A percentile compares a stretch with the other conserved stretches of the same genome.
Conservation (phyloP, 2,329 filamentous ascomycete genomes). For the Colletotrichum karsti region DNA sequence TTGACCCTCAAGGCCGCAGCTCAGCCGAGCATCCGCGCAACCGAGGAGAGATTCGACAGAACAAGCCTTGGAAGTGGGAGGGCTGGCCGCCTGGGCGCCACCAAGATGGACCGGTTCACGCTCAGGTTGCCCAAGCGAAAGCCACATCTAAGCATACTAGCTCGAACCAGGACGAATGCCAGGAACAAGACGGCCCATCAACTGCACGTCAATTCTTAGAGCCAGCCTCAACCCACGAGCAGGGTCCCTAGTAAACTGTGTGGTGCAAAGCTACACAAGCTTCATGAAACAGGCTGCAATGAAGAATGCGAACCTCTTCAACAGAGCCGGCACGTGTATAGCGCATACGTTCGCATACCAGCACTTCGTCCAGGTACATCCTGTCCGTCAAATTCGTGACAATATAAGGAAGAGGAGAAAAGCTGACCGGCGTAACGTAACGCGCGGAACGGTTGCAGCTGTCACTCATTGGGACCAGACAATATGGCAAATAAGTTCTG, state of each 20-base stretch:
- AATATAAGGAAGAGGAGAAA: background rate
- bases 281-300: background rate
- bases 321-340: background rate
- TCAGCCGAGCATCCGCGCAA: slow-evolving; percentile 11
- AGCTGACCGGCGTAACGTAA: slow-evolving; percentile 13
- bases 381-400: background rate
- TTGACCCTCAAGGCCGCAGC: background rate
- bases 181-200: background rate
- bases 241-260: background rate
- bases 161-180: background rate
- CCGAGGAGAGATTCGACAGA: background rate
- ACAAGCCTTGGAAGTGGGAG: background rate
- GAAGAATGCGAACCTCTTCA: background rate
- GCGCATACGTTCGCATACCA: background rate
- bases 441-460: slow-evolving; percentile 9
- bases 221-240: background rate
- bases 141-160: background rate
- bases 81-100: background rate
- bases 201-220: background rate
- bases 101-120: background rate
- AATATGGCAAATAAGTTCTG: slow-evolving; percentile 6
- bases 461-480: background rate
- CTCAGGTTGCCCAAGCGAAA: background rate
- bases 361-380: background rate
- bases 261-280: background rate